Conservation (phyloP, 2,329 filamentous ascomycete species). For the Pezizomycotina sp. region DNA sequence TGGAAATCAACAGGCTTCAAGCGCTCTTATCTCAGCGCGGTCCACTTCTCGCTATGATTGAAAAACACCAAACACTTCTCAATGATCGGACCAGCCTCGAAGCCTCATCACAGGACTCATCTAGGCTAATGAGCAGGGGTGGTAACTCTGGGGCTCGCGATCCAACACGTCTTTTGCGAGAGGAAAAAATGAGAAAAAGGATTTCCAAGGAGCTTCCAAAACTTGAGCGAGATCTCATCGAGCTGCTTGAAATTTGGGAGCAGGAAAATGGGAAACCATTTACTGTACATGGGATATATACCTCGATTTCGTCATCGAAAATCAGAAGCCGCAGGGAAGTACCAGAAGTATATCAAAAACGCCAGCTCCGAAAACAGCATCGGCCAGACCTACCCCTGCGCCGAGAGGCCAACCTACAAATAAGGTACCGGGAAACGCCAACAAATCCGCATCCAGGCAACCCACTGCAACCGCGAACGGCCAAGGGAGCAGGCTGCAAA, state of each 20-base stretch:
- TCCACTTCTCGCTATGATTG: constrained; percentile 65
- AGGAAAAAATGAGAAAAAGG: constrained; percentile 97
- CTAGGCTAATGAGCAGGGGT: constrained; percentile 75
- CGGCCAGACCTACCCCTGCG: constrained; percentile 13
- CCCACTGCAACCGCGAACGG: too few species aligned
- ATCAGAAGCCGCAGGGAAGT: constrained; percentile 15
- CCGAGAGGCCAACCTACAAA: constrained; percentile 11
- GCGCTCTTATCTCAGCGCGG: constrained; percentile 70
- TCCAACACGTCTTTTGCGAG: constrained; percentile 77
- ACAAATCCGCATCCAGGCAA: too few species aligned
- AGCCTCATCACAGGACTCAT: constrained; percentile 88
- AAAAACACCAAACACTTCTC: constrained; percentile 66
- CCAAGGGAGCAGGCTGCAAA: too few species aligned
- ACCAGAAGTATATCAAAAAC: constrained; percentile 10
- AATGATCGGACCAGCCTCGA: constrained; percentile 73
- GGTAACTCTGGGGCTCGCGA: constrained; percentile 89
- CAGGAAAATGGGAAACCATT: constrained; percentile 89
- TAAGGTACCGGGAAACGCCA: constrained; percentile 9
- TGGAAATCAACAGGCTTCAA: constrained; percentile 70
- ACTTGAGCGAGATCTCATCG: constrained; percentile 66
- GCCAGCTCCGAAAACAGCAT: constrained; percentile 9
- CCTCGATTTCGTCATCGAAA: constrained; percentile 40
- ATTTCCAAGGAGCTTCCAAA: constrained; percentile 94
- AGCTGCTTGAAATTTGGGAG: constrained; percentile 71
- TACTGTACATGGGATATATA: constrained; percentile 81